Evolutionary conservation across 257 asterid species (phyloP), one percentile per base, ranked within the genome.

Genomic region (Knoxia roxburghii): DNA sequence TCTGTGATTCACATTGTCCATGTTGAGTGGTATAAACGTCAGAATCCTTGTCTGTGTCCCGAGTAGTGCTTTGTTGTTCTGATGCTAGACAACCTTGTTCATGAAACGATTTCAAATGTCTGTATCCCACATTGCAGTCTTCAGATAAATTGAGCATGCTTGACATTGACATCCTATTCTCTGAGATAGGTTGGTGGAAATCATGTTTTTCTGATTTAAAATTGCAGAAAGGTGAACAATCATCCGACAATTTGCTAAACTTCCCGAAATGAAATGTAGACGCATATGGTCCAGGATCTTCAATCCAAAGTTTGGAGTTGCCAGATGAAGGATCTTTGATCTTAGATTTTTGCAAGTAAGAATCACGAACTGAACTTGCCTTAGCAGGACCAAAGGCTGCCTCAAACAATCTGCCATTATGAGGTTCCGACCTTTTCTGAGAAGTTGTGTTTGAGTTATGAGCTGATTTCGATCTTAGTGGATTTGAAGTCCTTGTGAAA

Each of bases 221-320:
- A 13, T 39, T 67, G 64, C 61, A 37, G 60, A 50, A 64, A 65
- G 68, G 69, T 40, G 72, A 67, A 70, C 29, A 52, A 65, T 33
- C 68, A 72, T 70, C 72, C 5, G 75, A 65, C 43, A 55, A 56
- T 50, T 48, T 61, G 15, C 53, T 59, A 53, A 57, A 68, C 53
- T 69, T 61, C 69, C 65, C 67, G 33, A 58, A 55, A 23, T 26
- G 18, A 37, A 61, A 32, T 45, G 27, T 32, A 46, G 64, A 45
- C 26, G 51, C 59, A 20, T 57, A 40, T 33, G 54, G 32, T 30
- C 58, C 21, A 55, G 48, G 60, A 63, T 73, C 79, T 67, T 69
- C 75, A 59, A 53, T 66, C 80, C 80, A 72, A 59, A 55, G 62
- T 12, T 70, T n/a, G 63, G 33, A 32, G 60, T 50, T 64, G 41